Evolutionary conservation across 139 green algal genomes (phyloP).

Genomic region (Volvox africanus): DNA sequence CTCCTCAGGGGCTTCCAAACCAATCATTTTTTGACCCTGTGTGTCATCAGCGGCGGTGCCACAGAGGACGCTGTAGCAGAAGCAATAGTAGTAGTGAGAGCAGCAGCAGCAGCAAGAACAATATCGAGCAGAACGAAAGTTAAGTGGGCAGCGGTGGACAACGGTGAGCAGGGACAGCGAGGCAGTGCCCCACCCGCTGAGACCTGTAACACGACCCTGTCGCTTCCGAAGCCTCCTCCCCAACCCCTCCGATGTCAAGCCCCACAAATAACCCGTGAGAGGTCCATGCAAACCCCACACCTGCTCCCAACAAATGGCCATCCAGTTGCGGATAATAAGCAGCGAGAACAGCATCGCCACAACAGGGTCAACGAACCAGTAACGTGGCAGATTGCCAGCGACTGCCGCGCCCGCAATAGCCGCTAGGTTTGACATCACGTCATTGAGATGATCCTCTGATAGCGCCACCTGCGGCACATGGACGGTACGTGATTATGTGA

Average conservation of each 20-base stretch:
- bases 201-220: too few species aligned
- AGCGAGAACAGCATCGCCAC: conserved; percentile 76
- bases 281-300: conserved; percentile 11
- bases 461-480: conserved; percentile 22
- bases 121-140: too few species aligned
- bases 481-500: too few species aligned
- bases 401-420: conserved; percentile 62
- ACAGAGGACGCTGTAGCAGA: not conserved
- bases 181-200: too few species aligned
- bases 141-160: too few species aligned
- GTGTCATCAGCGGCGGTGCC: not conserved
- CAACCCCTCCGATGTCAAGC: too few species aligned
- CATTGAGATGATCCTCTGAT: conserved; percentile 80
- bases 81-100: too few species aligned
- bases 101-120: too few species aligned
- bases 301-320: conserved; percentile 76
- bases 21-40: conserved; percentile 84
- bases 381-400: conserved; percentile 27
- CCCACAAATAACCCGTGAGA: too few species aligned
- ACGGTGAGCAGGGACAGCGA: too few species aligned
- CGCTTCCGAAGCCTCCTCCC: too few species aligned
- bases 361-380: conserved; percentile 75
- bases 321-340: conserved; percentile 82
- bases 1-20: conserved; percentile 63
- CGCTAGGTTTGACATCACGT: conserved; percentile 75